Evolutionary conservation across 2,329 filamentous ascomycete species (phyloP).

Genomic region (Aspergillus phoenicis): DNA sequence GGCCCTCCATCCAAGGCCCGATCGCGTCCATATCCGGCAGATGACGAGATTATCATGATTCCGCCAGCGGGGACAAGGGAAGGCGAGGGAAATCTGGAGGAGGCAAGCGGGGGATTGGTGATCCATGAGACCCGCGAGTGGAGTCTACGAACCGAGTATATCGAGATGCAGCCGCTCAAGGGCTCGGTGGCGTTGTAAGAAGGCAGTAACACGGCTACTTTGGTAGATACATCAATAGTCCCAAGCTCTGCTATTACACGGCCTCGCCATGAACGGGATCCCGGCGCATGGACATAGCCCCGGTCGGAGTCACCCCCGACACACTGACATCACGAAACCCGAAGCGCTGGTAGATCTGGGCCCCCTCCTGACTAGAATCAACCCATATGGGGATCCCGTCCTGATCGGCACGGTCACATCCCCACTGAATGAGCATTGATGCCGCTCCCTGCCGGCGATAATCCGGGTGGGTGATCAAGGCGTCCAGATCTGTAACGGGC

Average conservation of each 20-base stretch:
- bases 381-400: slow-evolving; percentile 7
- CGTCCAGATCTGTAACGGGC: not conserved
- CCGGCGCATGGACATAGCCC: not conserved
- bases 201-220: no score
- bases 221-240: no score
- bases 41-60: not conserved
- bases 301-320: not conserved
- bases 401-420: slow-evolving; percentile 14
- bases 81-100: not conserved
- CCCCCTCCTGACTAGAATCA: slow-evolving; percentile 8
- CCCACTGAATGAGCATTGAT: slow-evolving; percentile 18
- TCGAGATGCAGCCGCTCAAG: slow-evolving; percentile 1
- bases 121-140: slow-evolving; percentile 8
- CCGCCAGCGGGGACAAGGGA: not conserved
- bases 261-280: not conserved
- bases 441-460: slow-evolving; percentile 17
- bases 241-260: not conserved
- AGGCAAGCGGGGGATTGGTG: not conserved
- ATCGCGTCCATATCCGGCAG: not conserved
- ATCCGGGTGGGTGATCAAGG: slow-evolving; percentile 23
- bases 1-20: not conserved
- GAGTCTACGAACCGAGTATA: slow-evolving; percentile 1
- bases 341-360: slow-evolving; percentile 3
- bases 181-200: not conserved
- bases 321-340: slow-evolving; percentile 12